Conservation (phyloP, 2,329 filamentous ascomycete species). For the Trichoderma hamatum region DNA sequence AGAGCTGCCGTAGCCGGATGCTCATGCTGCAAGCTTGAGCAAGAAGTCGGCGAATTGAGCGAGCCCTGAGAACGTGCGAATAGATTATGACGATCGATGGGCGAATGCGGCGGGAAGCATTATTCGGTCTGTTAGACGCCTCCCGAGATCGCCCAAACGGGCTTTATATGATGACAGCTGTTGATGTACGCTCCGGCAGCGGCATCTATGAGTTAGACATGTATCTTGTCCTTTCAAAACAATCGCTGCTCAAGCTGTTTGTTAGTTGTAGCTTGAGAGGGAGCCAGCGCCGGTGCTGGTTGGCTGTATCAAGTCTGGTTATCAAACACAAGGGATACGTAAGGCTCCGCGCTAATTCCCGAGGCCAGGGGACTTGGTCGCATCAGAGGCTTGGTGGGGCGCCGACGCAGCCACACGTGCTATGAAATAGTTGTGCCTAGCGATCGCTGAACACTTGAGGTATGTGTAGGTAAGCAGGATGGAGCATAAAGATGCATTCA, state of each 20-base stretch:
- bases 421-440: not conserved
- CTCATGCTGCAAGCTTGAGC: constrained; percentile 31
- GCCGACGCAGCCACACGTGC: constrained; percentile 22
- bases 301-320: constrained; percentile 8
- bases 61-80: not conserved
- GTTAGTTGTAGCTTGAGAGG: not conserved
- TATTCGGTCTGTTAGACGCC: constrained; percentile 6
- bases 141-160: not conserved
- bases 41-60: not conserved
- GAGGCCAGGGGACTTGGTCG: constrained; percentile 17
- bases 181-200: not conserved
- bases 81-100: constrained; percentile 10
- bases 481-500: not conserved
- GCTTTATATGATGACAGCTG: not conserved
- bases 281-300: not conserved
- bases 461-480: not conserved
- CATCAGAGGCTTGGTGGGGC: constrained; percentile 21
- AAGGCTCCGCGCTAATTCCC: constrained; percentile 20
- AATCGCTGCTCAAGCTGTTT: constrained; percentile 2
- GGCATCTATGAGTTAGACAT: not conserved
- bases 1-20: constrained; percentile 29
- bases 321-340: constrained; percentile 25
- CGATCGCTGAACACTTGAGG: not conserved
- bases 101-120: constrained; percentile 12
- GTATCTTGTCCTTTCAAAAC: not conserved